These are phyloP conservation scores for Auricularia heimuer DNA, from an alignment of 768 basidiomycete genomes.

Conservation along the genomic window DNA sequence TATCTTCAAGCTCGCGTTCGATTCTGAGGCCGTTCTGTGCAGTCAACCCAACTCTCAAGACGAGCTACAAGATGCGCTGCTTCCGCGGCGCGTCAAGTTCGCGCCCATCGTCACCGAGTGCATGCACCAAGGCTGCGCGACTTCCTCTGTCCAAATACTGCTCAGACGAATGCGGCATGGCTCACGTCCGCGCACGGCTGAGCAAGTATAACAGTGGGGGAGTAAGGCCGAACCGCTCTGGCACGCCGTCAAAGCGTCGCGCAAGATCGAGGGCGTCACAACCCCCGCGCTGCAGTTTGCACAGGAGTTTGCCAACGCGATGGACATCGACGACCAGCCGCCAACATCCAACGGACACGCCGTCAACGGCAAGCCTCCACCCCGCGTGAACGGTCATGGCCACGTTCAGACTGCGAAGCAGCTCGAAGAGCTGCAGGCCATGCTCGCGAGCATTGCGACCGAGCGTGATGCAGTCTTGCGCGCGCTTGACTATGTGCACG, in stretches of 20 bases:
- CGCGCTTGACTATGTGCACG: conserved; percentile 57
- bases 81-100: conserved; percentile 35
- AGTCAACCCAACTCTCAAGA: conserved; percentile 55
- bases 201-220: conserved; percentile 48
- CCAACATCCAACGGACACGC: conserved; percentile 9
- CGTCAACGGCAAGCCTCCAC: conserved; percentile 5
- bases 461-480: conserved; percentile 56
- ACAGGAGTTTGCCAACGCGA: not conserved
- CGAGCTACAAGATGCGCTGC: conserved; percentile 76
- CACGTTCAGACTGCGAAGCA: conserved; percentile 32
- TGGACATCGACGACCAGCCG: conserved; percentile 14
- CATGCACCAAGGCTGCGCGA: conserved; percentile 73
- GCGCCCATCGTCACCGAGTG: conserved; percentile 3
- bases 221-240: conserved; percentile 58
- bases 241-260: conserved; percentile 62
- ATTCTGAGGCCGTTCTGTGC: conserved; percentile 3
- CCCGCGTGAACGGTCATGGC: not conserved
- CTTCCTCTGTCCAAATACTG: conserved; percentile 86
- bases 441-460: conserved; percentile 47
- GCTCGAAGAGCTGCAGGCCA: conserved; percentile 39
- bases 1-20: not conserved
- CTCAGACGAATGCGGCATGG: conserved; percentile 75
- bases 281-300: not conserved
- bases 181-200: conserved; percentile 58
- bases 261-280: conserved; percentile 58